These are phyloP conservation scores for Chaetomium fimeti DNA, from an alignment of 495 filamentous ascomycete species.

Conservation along the genomic window DNA sequence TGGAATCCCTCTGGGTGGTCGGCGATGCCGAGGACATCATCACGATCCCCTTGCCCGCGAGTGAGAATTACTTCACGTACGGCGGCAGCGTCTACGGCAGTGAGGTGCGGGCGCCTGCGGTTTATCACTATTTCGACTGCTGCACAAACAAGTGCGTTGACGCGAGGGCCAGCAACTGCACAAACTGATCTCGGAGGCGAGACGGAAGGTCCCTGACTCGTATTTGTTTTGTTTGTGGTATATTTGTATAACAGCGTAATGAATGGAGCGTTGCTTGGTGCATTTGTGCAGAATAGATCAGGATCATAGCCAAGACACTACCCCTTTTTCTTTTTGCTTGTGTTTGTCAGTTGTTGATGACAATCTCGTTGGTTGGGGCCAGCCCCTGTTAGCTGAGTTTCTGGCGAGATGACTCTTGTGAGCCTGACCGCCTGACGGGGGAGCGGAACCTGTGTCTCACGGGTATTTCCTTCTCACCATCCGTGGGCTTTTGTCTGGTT, in stretches of 20 bases:
- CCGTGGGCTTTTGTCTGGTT: neutral
- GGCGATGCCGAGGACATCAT: slow-evolving; percentile 46
- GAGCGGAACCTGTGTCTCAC: too few relatives aligned
- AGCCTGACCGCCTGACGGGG: neutral
- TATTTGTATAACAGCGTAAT: too few relatives aligned
- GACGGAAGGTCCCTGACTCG: neutral
- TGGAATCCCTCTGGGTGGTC: slow-evolving; percentile 54
- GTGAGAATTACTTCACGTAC: slow-evolving; percentile 49
- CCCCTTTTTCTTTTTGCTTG: neutral
- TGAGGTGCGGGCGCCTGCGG: slow-evolving; percentile 39
- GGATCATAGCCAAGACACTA: too few relatives aligned
- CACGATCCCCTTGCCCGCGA: slow-evolving; percentile 35
- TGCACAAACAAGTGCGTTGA: neutral
- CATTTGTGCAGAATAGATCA: too few relatives aligned
- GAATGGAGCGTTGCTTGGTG: too few relatives aligned
- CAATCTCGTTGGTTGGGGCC: too few relatives aligned
- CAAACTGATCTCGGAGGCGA: neutral
- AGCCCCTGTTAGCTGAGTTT: too few relatives aligned
- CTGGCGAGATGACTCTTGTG: neutral
- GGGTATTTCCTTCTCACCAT: neutral
- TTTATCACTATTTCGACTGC: slow-evolving; percentile 29
- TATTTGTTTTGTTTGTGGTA: too few relatives aligned
- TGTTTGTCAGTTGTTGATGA: neutral
- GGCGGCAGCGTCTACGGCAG: slow-evolving; percentile 54
- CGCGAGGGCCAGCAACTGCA: neutral